These are phyloP conservation scores for Alternaria triticimaculans DNA, from an alignment of 2,329 filamentous ascomycete species.

Conservation along the genomic window DNA sequence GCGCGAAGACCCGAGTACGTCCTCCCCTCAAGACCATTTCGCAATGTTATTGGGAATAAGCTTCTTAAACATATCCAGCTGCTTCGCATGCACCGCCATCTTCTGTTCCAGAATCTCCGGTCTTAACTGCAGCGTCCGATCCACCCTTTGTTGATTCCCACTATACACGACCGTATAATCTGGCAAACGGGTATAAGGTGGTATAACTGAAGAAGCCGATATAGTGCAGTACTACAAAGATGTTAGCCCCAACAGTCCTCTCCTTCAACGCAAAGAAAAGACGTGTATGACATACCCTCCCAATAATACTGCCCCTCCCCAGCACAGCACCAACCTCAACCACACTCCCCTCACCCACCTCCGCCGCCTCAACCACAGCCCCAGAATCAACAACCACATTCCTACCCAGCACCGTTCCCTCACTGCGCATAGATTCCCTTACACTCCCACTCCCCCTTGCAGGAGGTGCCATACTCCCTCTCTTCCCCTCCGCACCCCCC, in stretches of 20 bases:
- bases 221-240: slow-evolving; percentile 53
- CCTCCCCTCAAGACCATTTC: slow-evolving; percentile 36
- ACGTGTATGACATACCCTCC: slow-evolving; percentile 44
- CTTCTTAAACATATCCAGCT: slow-evolving; percentile 45
- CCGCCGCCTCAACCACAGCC: slow-evolving; percentile 49
- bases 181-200: slow-evolving; percentile 47
- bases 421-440: slow-evolving; percentile 26
- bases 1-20: not conserved
- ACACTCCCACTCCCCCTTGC: slow-evolving; percentile 13
- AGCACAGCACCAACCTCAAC: slow-evolving; percentile 44
- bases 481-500: slow-evolving; percentile 20
- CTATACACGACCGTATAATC: slow-evolving; percentile 56
- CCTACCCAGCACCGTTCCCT: slow-evolving; percentile 49
- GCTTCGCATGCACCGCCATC: slow-evolving; percentile 42
- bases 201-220: slow-evolving; percentile 45
- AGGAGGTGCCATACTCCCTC: slow-evolving; percentile 16
- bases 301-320: slow-evolving; percentile 46
- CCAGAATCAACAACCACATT: slow-evolving; percentile 54
- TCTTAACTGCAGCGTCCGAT: slow-evolving; percentile 47
- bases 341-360: slow-evolving; percentile 47
- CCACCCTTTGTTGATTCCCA: slow-evolving; percentile 46
- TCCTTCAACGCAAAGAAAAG: too few species aligned
- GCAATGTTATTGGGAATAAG: slow-evolving; percentile 46
- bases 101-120: slow-evolving; percentile 39
- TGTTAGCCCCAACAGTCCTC: not conserved